Evolutionary conservation across 176 grass and related monocot species (phyloP), one percentile per base, ranked within the genome.

Genomic region (Bothriochloa decipiens): DNA sequence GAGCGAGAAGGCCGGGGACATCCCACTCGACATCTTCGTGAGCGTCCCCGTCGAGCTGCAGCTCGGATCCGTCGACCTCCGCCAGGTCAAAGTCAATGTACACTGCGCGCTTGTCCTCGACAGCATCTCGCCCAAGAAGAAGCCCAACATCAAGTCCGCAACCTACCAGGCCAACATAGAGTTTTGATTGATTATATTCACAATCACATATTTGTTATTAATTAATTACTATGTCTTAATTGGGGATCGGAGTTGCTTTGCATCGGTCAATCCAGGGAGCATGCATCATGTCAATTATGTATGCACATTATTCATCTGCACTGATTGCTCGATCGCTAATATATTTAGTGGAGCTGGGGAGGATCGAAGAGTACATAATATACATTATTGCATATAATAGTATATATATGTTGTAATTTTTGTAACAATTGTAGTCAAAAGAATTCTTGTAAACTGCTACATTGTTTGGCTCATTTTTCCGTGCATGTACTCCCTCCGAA

Each of bases 101-200:
- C 88, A 88, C 33, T 90, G 86, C 52, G 87, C 88, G 12, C 88
- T 97, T 62, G 92, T 97, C 53, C 82, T 97, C 43, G 89, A 97
- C 79, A 93, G 88, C 78, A 8, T 97, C 18, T 93, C 92, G 20
- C 95, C 91, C 15, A 86, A 88, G 83, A 93, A 87, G 70, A 88
- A 95, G 50, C 80, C 85, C 13, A 83, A 22, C 58, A 97, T 97
- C 84, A 82, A 82, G 91, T 95, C 95, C 0, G 68, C 89, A 12
- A 81, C 83, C 6, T 95, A 97, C 80, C 65, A 81, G 79, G 95
- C 46, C 39, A 88, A 90, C 29, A 83, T 90, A 33, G 87, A 93
- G 71, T 85, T 91, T 20, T 97, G 20, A 89, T 41, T 42, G 17
- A 58, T 58, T 57, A 45, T 52, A 11, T 25, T n/a, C 22, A 11